These are phyloP conservation scores for Fistulinella staudtii DNA, from an alignment of 1,284 basidiomycete species.

Conservation along the genomic window DNA sequence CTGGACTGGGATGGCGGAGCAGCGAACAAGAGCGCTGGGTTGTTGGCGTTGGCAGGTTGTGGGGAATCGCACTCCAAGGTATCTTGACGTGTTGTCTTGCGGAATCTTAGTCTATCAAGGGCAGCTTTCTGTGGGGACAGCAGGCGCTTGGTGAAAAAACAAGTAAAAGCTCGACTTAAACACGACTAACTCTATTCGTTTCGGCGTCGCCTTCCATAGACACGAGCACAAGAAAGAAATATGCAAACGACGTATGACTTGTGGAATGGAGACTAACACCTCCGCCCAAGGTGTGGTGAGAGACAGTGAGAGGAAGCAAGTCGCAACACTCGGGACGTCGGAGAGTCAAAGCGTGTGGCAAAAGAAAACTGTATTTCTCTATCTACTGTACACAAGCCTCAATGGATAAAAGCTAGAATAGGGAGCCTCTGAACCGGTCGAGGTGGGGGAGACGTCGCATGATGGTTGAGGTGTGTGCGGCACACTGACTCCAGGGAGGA, in stretches of 20 bases:
- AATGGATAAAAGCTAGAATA: slow-evolving; percentile 18
- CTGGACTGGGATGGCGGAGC: slow-evolving; percentile 52
- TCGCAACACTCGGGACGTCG: slow-evolving; percentile 39
- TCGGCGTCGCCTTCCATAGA: slow-evolving; percentile 38
- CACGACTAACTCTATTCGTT: slow-evolving; percentile 39
- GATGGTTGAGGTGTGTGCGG: no score
- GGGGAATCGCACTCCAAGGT: slow-evolving; percentile 32
- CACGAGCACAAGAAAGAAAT: slow-evolving; percentile 29
- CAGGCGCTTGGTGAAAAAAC: slow-evolving; percentile 36
- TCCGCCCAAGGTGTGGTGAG: slow-evolving; percentile 21
- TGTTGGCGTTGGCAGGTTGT: slow-evolving; percentile 30
- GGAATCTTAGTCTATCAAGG: slow-evolving; percentile 58
- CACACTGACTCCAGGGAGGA: no score
- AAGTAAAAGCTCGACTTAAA: slow-evolving; percentile 15
- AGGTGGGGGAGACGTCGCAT: background rate
- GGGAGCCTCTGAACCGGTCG: background rate
- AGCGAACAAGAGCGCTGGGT: slow-evolving; percentile 26
- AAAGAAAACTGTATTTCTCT: slow-evolving; percentile 38
- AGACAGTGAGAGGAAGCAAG: slow-evolving; percentile 27
- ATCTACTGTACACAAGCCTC: slow-evolving; percentile 33
- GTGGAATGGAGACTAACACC: slow-evolving; percentile 11
- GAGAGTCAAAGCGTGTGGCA: slow-evolving; percentile 60
- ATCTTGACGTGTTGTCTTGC: slow-evolving; percentile 45
- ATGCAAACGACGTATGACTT: slow-evolving; percentile 11
- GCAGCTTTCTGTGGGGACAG: slow-evolving; percentile 47